Evolutionary conservation across 257 asterid genomes (phyloP).

Genomic region (Solanum ossicruentum): DNA sequence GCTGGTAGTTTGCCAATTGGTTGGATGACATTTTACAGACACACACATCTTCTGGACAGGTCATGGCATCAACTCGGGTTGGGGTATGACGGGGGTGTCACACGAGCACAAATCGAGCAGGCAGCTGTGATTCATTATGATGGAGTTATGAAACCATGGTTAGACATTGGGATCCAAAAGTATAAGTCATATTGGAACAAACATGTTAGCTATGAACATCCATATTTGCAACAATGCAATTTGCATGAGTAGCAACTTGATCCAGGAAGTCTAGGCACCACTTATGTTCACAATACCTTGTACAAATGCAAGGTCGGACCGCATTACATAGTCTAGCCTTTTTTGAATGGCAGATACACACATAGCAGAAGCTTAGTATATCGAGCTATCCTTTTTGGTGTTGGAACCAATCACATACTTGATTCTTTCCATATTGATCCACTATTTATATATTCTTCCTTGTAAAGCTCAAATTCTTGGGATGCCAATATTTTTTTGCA

Average conservation of each 20-base stretch:
- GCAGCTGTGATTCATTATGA: slow-evolving; percentile 82
- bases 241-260: slow-evolving; percentile 38
- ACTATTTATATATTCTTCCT: neutral
- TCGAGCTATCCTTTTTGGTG: neutral
- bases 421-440: neutral
- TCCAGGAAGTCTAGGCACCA: slow-evolving; percentile 6
- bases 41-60: slow-evolving; percentile 46
- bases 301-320: neutral
- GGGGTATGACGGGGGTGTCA: slow-evolving; percentile 52
- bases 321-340: neutral
- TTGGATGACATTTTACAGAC: slow-evolving; percentile 68
- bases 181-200: slow-evolving; percentile 60
- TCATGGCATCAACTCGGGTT: slow-evolving; percentile 74
- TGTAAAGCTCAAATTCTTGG: neutral
- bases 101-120: slow-evolving; percentile 28
- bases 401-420: neutral
- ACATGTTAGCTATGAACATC: slow-evolving; percentile 59
- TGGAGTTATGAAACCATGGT: slow-evolving; percentile 85
- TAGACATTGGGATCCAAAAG: slow-evolving; percentile 67
- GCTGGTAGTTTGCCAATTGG: slow-evolving; percentile 86
- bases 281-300: neutral
- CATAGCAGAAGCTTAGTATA: neutral
- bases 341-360: neutral
- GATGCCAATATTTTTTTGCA: too few species aligned
- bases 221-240: slow-evolving; percentile 70